Evolutionary conservation across 257 asterid species (phyloP), one percentile per base, ranked within the genome.

Genomic region (Ilex asprella): DNA sequence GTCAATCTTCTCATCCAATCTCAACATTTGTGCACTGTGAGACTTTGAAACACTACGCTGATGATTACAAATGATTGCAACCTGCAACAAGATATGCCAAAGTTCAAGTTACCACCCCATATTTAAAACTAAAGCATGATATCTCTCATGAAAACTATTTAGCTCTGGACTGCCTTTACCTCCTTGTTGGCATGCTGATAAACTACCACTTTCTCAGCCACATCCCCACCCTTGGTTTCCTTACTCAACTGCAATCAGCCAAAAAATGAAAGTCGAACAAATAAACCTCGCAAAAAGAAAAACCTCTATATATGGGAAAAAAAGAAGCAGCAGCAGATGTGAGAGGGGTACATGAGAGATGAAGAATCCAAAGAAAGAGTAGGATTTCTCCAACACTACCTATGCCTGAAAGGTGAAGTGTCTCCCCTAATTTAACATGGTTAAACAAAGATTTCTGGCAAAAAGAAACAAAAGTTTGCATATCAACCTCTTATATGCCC

Each of bases 51-150:
- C 99, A 15, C 87, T 70, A 59, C 97, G 95, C 67, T 93, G 97
- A 75, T 93, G 99, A 79, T 93, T 93, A 80, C 99, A 93, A 75
- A 93, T 87, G 66, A 89, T 84, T 62, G 99, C 99, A 78, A 93
- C 99, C 99, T 93, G 73, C 70, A 57, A 59, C n/a, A 63, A 61
- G 63, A 77, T 52, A 63, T 49, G 49, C 57, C 50, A 27, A 53
- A 14, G 27, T 53, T n/a, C 10, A 21, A 7, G 57, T 10, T 46
- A 12, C 13, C 35, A 6, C 15, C 31, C 53, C 16, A 44, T 27
- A 60, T 60, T 49, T 44, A 46, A 13, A 52, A 61, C n/a, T 46
- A 47, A 44, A 15, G 31, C 30, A 58, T 51, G 56, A 15, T 35
- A 51, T 43, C 39, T 43, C 39, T 9, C n/a, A 59, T 52, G 16